These are phyloP conservation scores for Epichloe scottii DNA, from an alignment of 2,329 filamentous ascomycete species.

Conservation along the genomic window DNA sequence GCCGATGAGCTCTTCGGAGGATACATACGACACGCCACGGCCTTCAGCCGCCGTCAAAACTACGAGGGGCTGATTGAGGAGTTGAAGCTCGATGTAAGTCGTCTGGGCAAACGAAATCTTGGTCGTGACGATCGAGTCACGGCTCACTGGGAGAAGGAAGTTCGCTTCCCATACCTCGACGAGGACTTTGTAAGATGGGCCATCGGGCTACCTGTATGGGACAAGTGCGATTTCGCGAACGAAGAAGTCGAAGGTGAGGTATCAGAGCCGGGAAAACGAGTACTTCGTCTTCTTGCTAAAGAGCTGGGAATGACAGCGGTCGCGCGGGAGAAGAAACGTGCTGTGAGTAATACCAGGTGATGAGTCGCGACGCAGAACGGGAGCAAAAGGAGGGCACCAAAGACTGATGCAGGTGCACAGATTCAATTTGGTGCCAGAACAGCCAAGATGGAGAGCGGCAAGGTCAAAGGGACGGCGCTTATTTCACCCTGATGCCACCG, in stretches of 20 bases:
- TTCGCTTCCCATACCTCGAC: constrained; percentile 82
- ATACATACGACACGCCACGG: constrained; percentile 71
- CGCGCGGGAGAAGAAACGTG: constrained; percentile 69
- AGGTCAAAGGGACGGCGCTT: constrained; percentile 54
- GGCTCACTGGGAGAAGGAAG: constrained; percentile 78
- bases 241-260: constrained; percentile 14
- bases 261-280: constrained; percentile 63
- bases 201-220: constrained; percentile 58
- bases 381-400: too few relatives aligned
- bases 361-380: not conserved
- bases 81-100: constrained; percentile 69
- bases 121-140: constrained; percentile 89
- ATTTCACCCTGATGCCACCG: constrained; percentile 28
- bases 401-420: constrained; percentile 22
- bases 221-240: constrained; percentile 79
- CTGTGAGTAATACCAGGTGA: constrained; percentile 8
- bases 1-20: constrained; percentile 95
- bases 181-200: constrained; percentile 77
- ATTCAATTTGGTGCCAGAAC: constrained; percentile 76
- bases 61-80: constrained; percentile 66
- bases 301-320: constrained; percentile 59
- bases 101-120: constrained; percentile 86
- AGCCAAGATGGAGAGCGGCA: constrained; percentile 66
- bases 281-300: constrained; percentile 65
- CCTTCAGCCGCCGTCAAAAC: constrained; percentile 52